Evolutionary conservation across 495 filamentous ascomycete genomes (phyloP).

Genomic region (Hyaloscypha finlandica): DNA sequence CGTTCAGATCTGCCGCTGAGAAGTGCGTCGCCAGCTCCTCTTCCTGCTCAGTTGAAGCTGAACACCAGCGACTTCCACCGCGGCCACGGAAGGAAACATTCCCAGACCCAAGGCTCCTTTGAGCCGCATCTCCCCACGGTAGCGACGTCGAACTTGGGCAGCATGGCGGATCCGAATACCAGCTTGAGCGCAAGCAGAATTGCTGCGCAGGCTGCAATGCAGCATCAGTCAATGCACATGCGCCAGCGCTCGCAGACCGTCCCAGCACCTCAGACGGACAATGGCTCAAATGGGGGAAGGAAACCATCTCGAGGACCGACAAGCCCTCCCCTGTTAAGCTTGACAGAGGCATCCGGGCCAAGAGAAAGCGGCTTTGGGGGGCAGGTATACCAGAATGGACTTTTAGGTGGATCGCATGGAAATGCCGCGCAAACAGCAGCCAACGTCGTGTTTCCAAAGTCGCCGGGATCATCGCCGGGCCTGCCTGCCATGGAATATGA

Average conservation of each 20-base stretch:
- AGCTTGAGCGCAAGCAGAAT: slow-evolving; percentile 78
- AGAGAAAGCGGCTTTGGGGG: slow-evolving; percentile 53
- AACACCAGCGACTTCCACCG: slow-evolving; percentile 20
- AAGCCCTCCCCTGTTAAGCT: slow-evolving; percentile 57
- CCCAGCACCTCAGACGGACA: slow-evolving; percentile 49
- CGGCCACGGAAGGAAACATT: slow-evolving; percentile 54
- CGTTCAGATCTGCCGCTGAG: slow-evolving; percentile 25
- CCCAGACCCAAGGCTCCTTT: slow-evolving; percentile 84
- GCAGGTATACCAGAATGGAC: slow-evolving; percentile 65
- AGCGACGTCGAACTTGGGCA: slow-evolving; percentile 47
- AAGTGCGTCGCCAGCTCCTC: slow-evolving; percentile 27
- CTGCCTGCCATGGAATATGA: slow-evolving; percentile 38
- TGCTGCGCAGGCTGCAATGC: slow-evolving; percentile 90
- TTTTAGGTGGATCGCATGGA: slow-evolving; percentile 60
- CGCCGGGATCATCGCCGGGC: slow-evolving; percentile 51
- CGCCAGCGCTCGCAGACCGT: slow-evolving; percentile 75
- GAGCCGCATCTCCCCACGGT: slow-evolving; percentile 81
- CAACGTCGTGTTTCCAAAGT: slow-evolving; percentile 81
- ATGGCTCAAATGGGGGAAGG: slow-evolving; percentile 23
- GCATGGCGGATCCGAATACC: slow-evolving; percentile 38
- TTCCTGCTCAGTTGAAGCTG: neutral
- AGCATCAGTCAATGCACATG: slow-evolving; percentile 57
- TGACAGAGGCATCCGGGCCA: slow-evolving; percentile 55
- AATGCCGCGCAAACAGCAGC: slow-evolving; percentile 80
- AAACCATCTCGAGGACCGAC: slow-evolving; percentile 28